Percentiles rank a stretch among this genome's conserved stretches.
Evolutionary conservation across 2,329 filamentous ascomycete species (phyloP).

Genomic region (Raffaelea arxii): DNA sequence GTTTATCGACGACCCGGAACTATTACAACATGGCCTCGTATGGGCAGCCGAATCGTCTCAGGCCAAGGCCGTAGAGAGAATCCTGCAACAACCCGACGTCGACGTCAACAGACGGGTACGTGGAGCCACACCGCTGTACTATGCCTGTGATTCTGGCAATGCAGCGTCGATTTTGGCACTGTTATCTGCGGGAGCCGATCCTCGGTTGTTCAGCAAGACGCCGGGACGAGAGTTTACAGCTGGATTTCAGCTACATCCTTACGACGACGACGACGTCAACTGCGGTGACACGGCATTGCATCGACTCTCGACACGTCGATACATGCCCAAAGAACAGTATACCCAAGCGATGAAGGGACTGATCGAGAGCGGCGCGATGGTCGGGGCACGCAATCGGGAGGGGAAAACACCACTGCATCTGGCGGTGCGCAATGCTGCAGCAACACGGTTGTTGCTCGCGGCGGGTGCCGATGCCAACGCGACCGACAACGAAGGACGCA

Average conservation of each 20-base stretch:
- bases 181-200: constrained; percentile 8
- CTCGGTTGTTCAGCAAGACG: background rate
- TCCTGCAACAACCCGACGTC: constrained; percentile 21
- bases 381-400: background rate
- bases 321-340: background rate
- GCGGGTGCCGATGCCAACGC: constrained; percentile 21
- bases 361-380: background rate
- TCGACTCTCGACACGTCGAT: background rate
- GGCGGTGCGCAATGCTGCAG: constrained; percentile 9
- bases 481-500: constrained; percentile 9
- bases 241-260: background rate
- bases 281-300: background rate
- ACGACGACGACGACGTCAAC: background rate
- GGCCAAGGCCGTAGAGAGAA: constrained; percentile 15
- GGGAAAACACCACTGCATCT: constrained; percentile 15
- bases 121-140: constrained; percentile 14
- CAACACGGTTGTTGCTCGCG: constrained; percentile 17
- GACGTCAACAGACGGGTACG: constrained; percentile 19
- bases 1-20: constrained; percentile 14
- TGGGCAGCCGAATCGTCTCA: constrained; percentile 16
- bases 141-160: constrained; percentile 8
- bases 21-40: constrained; percentile 17
- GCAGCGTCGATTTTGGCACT: constrained; percentile 9
- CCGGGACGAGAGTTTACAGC: background rate
- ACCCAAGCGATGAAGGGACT: background rate